These are phyloP conservation scores for Albatrellus ellisii DNA, from an alignment of 768 basidiomycete genomes.

Conservation along the genomic window DNA sequence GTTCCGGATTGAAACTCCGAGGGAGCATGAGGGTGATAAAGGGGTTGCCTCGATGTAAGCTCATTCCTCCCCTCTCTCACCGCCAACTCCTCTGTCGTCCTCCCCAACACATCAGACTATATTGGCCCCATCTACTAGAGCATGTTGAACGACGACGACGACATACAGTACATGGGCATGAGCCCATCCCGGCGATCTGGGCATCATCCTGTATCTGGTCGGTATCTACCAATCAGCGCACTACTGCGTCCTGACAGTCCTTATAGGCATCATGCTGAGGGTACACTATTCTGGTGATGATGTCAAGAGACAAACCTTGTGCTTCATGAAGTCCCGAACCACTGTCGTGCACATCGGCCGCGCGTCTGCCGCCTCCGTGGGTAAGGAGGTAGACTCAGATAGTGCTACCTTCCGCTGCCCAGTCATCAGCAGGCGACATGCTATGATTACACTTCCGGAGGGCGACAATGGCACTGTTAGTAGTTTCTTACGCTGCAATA, in stretches of 20 bases:
- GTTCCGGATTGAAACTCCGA: constrained; percentile 1
- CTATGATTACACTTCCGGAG: constrained; percentile 41
- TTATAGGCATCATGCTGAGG: constrained; percentile 45
- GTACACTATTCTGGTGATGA: constrained; percentile 38
- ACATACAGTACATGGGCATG: constrained; percentile 1
- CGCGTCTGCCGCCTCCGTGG: constrained; percentile 36
- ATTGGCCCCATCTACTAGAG: background rate
- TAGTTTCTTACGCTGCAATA: background rate
- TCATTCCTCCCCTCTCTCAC: background rate
- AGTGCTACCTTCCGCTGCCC: constrained; percentile 61
- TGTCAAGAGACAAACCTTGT: constrained; percentile 29
- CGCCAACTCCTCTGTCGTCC: background rate
- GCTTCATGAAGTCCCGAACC: constrained; percentile 38
- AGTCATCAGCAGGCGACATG: constrained; percentile 69
- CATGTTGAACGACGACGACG: background rate
- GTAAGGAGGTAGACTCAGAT: constrained; percentile 26
- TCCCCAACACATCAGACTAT: background rate
- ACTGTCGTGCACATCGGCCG: constrained; percentile 54
- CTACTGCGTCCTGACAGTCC: background rate
- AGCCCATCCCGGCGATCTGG: background rate
- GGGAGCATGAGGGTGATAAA: background rate
- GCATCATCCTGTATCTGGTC: background rate
- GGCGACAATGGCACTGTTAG: background rate
- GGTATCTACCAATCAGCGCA: background rate
- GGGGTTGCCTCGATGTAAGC: background rate